phyloP scores from a whole-genome alignment of 106 monocot genomes.

The Allium sativum region DNA sequence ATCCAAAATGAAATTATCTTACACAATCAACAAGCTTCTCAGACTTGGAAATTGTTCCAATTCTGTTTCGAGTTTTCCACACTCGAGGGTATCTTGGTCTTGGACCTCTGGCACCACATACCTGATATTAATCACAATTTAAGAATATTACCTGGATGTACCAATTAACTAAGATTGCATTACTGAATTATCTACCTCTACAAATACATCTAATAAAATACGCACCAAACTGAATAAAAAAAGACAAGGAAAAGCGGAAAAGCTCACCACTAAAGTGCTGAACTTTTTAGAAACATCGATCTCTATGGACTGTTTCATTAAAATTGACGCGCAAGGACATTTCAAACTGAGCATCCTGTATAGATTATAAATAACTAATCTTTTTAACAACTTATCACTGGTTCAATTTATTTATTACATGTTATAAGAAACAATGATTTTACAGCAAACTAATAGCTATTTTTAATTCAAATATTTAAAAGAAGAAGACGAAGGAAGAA shows the following conservation, averaged over 20 bases:
- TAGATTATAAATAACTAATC: neutral
- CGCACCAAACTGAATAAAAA: neutral
- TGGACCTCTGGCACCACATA: conserved; percentile 77
- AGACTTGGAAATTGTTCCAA: conserved; percentile 92
- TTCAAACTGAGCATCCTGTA: conserved; percentile 4
- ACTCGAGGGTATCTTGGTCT: conserved; percentile 85
- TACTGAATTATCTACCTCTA: neutral
- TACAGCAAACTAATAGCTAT: no score
- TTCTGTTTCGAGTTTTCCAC: conserved; percentile 75
- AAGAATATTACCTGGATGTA: neutral
- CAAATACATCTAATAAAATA: no score
- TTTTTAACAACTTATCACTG: no score
- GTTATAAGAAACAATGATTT: no score
- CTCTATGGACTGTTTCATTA: neutral
- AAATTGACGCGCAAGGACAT: neutral
- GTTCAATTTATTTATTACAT: no score
- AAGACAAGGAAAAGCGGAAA: neutral
- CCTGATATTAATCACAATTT: conserved; percentile 23
- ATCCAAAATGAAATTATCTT: conserved; percentile 19
- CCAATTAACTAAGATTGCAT: neutral
- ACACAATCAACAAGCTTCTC: conserved; percentile 87
- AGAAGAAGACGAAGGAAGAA: no score
- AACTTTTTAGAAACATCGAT: conserved; percentile 1
- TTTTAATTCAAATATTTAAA: no score
- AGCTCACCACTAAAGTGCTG: conserved; percentile 6